phyloP scores from a whole-genome alignment of 2,329 filamentous ascomycete species.

The Curvularia eragrostidis region DNA sequence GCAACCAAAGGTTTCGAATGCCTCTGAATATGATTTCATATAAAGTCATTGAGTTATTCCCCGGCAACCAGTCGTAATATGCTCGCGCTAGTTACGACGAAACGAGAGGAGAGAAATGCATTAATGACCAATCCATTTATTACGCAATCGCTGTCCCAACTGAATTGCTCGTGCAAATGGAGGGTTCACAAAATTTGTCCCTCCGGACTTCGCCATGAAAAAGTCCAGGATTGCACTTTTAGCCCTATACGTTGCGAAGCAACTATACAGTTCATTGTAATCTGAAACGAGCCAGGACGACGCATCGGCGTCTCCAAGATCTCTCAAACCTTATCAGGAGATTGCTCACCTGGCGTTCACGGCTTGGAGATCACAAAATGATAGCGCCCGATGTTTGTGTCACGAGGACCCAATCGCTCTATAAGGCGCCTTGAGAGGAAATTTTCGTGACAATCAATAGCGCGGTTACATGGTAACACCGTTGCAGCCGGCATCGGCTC shows the following conservation, averaged over 20 bases:
- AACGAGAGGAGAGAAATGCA: not conserved
- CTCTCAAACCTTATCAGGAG: not conserved
- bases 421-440: not conserved
- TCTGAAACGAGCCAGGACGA: not conserved
- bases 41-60: not conserved
- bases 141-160: not conserved
- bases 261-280: not conserved
- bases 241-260: not conserved
- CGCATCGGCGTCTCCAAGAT: not conserved
- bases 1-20: not conserved
- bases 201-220: not conserved
- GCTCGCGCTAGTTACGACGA: not conserved
- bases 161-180: not conserved
- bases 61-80: not conserved
- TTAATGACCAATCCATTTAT: not conserved
- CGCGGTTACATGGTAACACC: not conserved
- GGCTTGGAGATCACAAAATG: not conserved
- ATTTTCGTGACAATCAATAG: not conserved
- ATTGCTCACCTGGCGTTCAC: not conserved
- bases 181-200: not conserved
- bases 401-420: not conserved
- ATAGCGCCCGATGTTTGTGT: not conserved
- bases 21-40: not conserved
- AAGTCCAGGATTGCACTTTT: not conserved
- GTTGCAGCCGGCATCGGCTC: not conserved